A percentile compares a stretch with the other conserved stretches of the same genome.
Conservation (phyloP, 495 filamentous ascomycete species). For the Melanomma pulvis-pyrius region DNA sequence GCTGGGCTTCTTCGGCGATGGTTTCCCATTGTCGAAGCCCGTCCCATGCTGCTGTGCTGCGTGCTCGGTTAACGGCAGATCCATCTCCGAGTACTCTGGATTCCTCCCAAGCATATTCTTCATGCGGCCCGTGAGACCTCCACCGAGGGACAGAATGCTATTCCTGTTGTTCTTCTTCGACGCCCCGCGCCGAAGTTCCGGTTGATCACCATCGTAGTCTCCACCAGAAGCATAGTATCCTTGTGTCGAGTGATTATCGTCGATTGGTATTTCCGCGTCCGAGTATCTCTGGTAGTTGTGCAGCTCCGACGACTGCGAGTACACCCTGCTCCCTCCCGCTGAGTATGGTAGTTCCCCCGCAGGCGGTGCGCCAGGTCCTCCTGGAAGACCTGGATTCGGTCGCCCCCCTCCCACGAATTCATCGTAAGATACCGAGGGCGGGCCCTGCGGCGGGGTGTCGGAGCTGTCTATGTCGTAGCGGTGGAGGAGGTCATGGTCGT, state of each 20-base stretch:
- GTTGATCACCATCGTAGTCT: slow-evolving; percentile 66
- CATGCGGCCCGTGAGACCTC: slow-evolving; percentile 79
- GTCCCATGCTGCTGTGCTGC: slow-evolving; percentile 54
- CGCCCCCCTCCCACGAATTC: slow-evolving; percentile 75
- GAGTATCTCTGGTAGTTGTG: slow-evolving; percentile 90
- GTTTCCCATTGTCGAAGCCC: slow-evolving; percentile 42
- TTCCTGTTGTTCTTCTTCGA: slow-evolving; percentile 74
- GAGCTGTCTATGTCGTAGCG: slow-evolving; percentile 69
- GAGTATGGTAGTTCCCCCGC: slow-evolving; percentile 43
- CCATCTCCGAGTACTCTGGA: slow-evolving; percentile 95
- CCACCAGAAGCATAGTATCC: slow-evolving; percentile 62
- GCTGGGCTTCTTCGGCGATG: slow-evolving; percentile 61
- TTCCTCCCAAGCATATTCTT: slow-evolving; percentile 93
- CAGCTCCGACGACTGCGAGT: slow-evolving; percentile 82
- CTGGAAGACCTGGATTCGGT: slow-evolving; percentile 54
- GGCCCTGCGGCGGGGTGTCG: slow-evolving; percentile 55
- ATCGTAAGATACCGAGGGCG: slow-evolving; percentile 91
- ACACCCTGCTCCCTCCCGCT: slow-evolving; percentile 54
- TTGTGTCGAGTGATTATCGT: slow-evolving; percentile 71
- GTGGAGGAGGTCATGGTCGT: slow-evolving; percentile 75
- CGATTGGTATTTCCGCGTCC: slow-evolving; percentile 75
- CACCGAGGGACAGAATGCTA: slow-evolving; percentile 82
- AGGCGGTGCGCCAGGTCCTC: slow-evolving; percentile 52
- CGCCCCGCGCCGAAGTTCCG: slow-evolving; percentile 47
- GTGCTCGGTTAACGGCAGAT: slow-evolving; percentile 86